phyloP scores from a whole-genome alignment of 2,329 filamentous ascomycete genomes.

The Colletotrichum trifolii region DNA sequence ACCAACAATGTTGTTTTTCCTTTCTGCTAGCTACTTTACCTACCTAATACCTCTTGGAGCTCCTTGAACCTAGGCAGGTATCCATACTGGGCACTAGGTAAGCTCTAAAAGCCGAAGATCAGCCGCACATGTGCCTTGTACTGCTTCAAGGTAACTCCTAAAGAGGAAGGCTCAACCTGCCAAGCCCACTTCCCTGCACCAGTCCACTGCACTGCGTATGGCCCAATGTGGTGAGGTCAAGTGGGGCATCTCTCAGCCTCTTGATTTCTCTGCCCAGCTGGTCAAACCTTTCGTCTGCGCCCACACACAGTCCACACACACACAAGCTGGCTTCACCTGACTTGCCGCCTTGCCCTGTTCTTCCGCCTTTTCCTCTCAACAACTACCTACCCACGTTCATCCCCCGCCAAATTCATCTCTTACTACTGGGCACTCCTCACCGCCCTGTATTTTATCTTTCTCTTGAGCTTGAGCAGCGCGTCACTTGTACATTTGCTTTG shows the following conservation, averaged over 20 bases:
- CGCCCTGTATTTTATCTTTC: slow-evolving; percentile 28
- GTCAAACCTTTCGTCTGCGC: slow-evolving; percentile 26
- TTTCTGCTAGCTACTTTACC: no score
- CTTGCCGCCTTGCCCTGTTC: slow-evolving; percentile 11
- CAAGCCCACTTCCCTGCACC: no score
- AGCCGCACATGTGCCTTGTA: no score
- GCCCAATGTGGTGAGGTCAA: slow-evolving; percentile 24
- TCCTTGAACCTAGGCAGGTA: no score
- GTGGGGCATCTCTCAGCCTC: slow-evolving; percentile 31
- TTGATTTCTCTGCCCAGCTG: slow-evolving; percentile 20
- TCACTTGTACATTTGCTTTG: slow-evolving; percentile 28
- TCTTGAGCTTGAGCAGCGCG: slow-evolving; percentile 20
- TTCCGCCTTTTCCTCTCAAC: slow-evolving; percentile 18
- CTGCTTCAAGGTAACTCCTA: no score
- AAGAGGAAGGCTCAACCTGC: no score
- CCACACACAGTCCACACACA: neutral
- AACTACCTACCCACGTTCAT: slow-evolving; percentile 9
- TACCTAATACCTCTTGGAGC: no score
- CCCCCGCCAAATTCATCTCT: slow-evolving; percentile 24
- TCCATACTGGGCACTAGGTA: no score
- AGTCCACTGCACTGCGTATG: no score
- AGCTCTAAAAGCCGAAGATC: no score
- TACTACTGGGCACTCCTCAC: slow-evolving; percentile 13
- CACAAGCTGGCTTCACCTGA: slow-evolving; percentile 8
- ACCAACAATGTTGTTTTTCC: no score